Evolutionary conservation across 306 rosid genomes (phyloP).

Genomic region (Boehmeria nivea): DNA sequence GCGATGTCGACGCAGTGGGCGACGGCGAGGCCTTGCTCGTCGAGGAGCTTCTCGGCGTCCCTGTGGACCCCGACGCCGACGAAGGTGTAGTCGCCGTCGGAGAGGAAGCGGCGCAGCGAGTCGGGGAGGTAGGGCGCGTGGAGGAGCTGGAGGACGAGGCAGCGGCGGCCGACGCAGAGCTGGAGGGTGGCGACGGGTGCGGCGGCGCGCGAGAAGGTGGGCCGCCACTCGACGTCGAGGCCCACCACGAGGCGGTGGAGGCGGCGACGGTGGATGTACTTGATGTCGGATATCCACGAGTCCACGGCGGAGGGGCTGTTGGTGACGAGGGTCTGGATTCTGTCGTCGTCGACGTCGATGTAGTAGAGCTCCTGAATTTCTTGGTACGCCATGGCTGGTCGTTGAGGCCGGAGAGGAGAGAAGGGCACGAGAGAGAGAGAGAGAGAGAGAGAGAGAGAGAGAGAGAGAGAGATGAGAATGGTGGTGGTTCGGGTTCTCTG

Average conservation of each 20-base stretch:
- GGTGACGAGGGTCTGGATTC: slow-evolving; percentile 22
- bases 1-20: not conserved
- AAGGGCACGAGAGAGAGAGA: too few relatives aligned
- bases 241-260: slow-evolving; percentile 28
- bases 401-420: too few relatives aligned
- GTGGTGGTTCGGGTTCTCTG: too few relatives aligned
- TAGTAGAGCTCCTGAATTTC: too few relatives aligned
- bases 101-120: slow-evolving; percentile 22
- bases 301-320: slow-evolving; percentile 13
- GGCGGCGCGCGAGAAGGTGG: not conserved
- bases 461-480: too few relatives aligned
- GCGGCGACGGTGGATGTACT: not conserved
- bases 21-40: not conserved
- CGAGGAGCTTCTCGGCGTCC: slow-evolving; percentile 12
- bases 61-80: slow-evolving; percentile 33
- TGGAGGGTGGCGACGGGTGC: slow-evolving; percentile 32
- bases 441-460: too few relatives aligned
- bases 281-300: slow-evolving; percentile 20
- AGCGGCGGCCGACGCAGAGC: slow-evolving; percentile 34
- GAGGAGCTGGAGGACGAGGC: slow-evolving; percentile 32
- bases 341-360: too few relatives aligned
- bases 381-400: too few relatives aligned
- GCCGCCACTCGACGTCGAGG: slow-evolving; percentile 52
- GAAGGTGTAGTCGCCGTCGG: slow-evolving; percentile 3
- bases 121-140: slow-evolving; percentile 6